Base-by-base conservation (phyloP, 2,329 filamentous ascomycete genomes). In the Dothiorella sarmentorum region DNA sequence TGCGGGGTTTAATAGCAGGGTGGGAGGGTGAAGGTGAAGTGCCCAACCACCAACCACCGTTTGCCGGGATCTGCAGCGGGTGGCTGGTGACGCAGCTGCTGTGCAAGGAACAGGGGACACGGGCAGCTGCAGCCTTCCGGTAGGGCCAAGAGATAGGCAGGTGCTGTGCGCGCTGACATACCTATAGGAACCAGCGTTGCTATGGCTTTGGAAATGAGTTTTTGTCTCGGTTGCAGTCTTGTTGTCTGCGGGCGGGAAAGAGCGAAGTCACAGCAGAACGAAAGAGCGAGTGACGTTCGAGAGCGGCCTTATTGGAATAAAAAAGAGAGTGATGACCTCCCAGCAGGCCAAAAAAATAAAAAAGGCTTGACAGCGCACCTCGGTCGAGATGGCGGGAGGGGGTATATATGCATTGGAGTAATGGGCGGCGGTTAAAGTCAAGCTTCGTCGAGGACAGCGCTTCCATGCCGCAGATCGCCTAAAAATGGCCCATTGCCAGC, bases 381-480 rank as follows among this genome's bases (percentile, higher is more conserved):
- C 27, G 10, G 44, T 10, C 27, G 17, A 20, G 11, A 49, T 17
- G 27, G 31, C 18, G 3, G n/a, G 26, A 13, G 7, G 22, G 33
- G 22, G 47, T 24, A 53, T 53, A 53, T 53, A 53, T 53, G 35
- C 33, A 22, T 4, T 20, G 9, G 18, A 29, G 49, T 26, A 38
- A 52, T 18, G 47, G 20, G 31, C 27, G 47, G 47, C 49, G 35
- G 49, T 22, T 52, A 38, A 35, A 53, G 49, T 40, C 49, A 53
- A 22, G 49, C 49, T 40, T 53, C 45, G 45, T 31, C 45, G 31
- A 4, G 24, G 22, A 17, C 18, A 22, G 31, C 29, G 27, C 20
- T 53, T 29, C 49, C 49, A 40, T 53, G 49, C 49, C 33, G 49
- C 18, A 33, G 49, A 53, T 53, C 49, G 35, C 22, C 49, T 53